These are phyloP conservation scores for Meredithiella fracta DNA, from an alignment of 2,329 filamentous ascomycete species.

Conservation along the genomic window DNA sequence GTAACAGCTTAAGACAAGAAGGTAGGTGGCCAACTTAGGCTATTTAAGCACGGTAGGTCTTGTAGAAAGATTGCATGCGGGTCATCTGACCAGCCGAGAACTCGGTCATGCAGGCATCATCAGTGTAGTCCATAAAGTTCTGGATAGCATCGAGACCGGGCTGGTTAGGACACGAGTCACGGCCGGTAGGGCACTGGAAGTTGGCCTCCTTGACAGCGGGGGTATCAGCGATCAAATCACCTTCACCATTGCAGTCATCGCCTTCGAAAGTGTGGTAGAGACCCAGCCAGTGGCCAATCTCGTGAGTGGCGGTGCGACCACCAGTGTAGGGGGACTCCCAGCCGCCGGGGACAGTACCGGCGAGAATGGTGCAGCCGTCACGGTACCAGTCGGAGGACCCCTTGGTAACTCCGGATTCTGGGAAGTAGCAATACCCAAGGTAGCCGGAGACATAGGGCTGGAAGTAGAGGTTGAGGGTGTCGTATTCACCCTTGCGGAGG, in stretches of 20 bases:
- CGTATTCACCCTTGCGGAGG: conserved; percentile 30
- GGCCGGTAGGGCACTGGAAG: conserved; percentile 23
- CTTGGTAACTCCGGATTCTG: conserved; percentile 19
- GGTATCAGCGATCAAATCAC: conserved; percentile 27
- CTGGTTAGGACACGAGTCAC: conserved; percentile 22
- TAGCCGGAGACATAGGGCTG: conserved; percentile 22
- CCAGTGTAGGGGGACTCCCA: conserved; percentile 21
- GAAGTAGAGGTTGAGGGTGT: conserved; percentile 24
- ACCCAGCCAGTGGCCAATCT: conserved; percentile 33
- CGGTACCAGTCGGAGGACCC: conserved; percentile 22
- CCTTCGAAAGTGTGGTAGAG: conserved; percentile 32
- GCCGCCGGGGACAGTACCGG: conserved; percentile 24
- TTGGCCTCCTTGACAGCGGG: conserved; percentile 22
- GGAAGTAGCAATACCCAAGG: conserved; percentile 33
- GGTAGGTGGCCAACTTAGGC: not conserved
- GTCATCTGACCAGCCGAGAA: conserved; percentile 27
- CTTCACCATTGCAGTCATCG: conserved; percentile 21
- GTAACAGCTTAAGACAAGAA: not conserved
- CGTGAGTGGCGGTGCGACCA: conserved; percentile 24
- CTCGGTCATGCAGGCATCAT: conserved; percentile 29
- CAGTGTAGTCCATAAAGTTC: conserved; percentile 27
- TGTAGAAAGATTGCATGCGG: conserved; percentile 14
- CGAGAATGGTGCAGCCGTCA: conserved; percentile 27
- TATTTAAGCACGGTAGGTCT: conserved; percentile 9
- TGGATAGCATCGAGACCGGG: conserved; percentile 23